phyloP scores from a whole-genome alignment of 192 early-diverging fungal genomes.

The Umbelopsis sp. region DNA sequence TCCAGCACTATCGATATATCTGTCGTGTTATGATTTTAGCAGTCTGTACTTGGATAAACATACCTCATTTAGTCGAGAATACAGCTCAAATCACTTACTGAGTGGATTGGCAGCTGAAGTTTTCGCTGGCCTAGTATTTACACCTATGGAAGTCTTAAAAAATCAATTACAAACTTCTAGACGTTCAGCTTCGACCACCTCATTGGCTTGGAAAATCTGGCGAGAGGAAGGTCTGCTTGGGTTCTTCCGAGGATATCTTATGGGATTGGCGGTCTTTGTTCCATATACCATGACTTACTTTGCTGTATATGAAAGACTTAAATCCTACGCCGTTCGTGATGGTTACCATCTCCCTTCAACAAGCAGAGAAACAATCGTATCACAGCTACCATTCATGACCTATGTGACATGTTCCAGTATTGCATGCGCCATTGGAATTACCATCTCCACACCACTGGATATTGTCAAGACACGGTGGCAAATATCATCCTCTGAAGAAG shows the following conservation, averaged over 20 bases:
- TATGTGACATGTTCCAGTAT: constrained; percentile 65
- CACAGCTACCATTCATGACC: constrained; percentile 50
- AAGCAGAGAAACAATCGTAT: background rate
- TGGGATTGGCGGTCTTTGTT: constrained; percentile 76
- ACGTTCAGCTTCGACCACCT: constrained; percentile 18
- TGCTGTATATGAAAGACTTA: constrained; percentile 65
- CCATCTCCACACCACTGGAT: constrained; percentile 69
- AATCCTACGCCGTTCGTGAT: constrained; percentile 15
- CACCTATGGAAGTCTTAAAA: constrained; percentile 88
- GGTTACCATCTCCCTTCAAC: background rate
- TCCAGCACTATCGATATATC: constrained; percentile 71
- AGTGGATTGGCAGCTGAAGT: constrained; percentile 68
- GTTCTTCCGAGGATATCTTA: constrained; percentile 73
- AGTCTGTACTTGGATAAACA: constrained; percentile 41
- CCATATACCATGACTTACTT: constrained; percentile 76
- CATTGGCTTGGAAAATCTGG: constrained; percentile 54
- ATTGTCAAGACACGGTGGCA: constrained; percentile 86
- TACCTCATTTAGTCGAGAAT: constrained; percentile 25
- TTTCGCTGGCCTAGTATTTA: constrained; percentile 70
- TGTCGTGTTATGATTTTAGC: constrained; percentile 66
- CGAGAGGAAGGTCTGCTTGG: constrained; percentile 59
- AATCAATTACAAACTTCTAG: constrained; percentile 62
- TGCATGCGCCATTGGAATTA: constrained; percentile 58
- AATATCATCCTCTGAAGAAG: constrained; percentile 42
- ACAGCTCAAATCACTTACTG: constrained; percentile 55